Conservation (phyloP, 2,329 filamentous ascomycete species). For the Aspergillus arachidicola region DNA sequence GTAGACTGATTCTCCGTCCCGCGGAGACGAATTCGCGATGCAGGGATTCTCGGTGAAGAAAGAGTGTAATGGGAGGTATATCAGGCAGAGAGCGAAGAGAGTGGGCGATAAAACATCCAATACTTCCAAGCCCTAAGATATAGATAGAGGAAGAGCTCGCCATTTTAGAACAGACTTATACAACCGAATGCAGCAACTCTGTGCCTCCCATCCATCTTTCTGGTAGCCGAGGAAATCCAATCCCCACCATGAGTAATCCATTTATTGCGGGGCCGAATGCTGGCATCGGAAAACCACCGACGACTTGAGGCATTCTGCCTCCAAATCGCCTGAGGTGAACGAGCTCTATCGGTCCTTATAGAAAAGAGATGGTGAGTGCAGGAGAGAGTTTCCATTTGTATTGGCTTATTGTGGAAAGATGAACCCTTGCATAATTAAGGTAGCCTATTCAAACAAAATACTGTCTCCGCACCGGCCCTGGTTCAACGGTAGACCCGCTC, state of each 20-base stretch:
- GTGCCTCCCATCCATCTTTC: too few relatives aligned
- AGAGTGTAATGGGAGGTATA: background rate
- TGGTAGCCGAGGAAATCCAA: background rate
- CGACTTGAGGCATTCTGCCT: background rate
- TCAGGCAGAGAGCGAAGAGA: background rate
- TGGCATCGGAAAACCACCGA: background rate
- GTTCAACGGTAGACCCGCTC: too few relatives aligned
- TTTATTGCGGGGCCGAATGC: background rate
- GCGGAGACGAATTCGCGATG: background rate
- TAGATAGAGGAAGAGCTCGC: background rate
- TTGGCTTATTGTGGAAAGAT: background rate
- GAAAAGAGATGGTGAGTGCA: background rate
- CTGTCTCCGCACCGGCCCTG: too few relatives aligned
- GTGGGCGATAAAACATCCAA: background rate
- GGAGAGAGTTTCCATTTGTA: background rate
- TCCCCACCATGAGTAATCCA: background rate
- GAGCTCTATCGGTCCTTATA: too few relatives aligned
- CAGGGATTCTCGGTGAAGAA: background rate
- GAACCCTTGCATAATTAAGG: fast-evolving
- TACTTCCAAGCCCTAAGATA: background rate
- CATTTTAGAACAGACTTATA: background rate
- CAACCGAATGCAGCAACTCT: background rate
- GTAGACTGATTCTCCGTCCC: background rate
- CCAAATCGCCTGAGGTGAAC: too few relatives aligned
- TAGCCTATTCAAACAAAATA: background rate